Evolutionary conservation across 2,329 filamentous ascomycete species (phyloP).

Genomic region (Pseudocercospora pini-densiflorae): DNA sequence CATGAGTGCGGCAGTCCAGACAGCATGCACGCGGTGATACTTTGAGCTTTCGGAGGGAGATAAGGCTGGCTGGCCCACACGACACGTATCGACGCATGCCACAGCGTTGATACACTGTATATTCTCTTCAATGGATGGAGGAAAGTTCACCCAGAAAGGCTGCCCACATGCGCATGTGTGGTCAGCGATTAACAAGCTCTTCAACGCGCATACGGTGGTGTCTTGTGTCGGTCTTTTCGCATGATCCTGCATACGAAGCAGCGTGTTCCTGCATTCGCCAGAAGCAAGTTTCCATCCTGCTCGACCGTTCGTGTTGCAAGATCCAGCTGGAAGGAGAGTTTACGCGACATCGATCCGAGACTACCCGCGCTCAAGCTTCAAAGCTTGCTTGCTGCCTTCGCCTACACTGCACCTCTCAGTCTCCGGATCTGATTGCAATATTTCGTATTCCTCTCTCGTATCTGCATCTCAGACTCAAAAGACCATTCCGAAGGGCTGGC

Average conservation of each 20-base stretch:
- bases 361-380: neutral
- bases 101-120: neutral
- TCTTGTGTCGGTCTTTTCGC: neutral
- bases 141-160: neutral
- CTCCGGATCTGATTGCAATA: no score
- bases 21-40: neutral
- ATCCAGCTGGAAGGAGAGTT: neutral
- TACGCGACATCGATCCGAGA: neutral
- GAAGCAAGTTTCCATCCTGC: neutral
- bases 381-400: neutral
- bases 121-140: constrained; percentile 8
- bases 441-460: neutral
- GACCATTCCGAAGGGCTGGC: neutral
- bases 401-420: neutral
- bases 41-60: neutral
- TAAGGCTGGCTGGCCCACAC: neutral
- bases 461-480: neutral
- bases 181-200: neutral
- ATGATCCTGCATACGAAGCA: neutral
- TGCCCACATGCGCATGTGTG: neutral
- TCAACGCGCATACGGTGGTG: neutral
- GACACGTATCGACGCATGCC: neutral
- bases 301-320: neutral
- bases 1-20: constrained; percentile 9
- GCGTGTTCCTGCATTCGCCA: neutral